Conservation (phyloP, 371 early-diverging fungal species). For the Mortierella sp. region DNA sequence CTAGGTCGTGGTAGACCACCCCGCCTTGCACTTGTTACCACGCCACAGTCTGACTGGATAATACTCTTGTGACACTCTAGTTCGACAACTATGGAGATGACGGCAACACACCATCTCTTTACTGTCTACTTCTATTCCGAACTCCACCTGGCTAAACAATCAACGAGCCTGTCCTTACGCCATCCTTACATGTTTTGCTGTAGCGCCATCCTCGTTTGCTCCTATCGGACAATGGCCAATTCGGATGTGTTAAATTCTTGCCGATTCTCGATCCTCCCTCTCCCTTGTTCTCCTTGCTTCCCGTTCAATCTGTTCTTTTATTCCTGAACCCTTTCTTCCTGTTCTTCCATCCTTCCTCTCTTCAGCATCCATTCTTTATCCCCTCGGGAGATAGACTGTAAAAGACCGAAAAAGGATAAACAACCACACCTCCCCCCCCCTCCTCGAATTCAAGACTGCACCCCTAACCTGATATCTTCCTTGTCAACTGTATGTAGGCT, state of each 20-base stretch:
- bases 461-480: background rate
- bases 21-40: background rate
- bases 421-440: background rate
- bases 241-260: constrained; percentile 9
- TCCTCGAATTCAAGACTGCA: background rate
- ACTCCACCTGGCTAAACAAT: background rate
- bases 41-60: no score
- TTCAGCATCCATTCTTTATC: background rate
- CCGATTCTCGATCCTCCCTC: constrained; percentile 36
- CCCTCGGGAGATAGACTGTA: background rate
- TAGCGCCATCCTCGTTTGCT: constrained; percentile 12
- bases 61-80: no score
- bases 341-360: background rate
- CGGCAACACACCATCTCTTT: background rate
- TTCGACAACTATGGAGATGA: no score
- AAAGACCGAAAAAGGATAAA: background rate
- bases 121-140: background rate
- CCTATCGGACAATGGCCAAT: constrained; percentile 10
- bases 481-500: constrained; percentile 56
- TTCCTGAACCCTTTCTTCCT: background rate
- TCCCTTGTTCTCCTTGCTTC: constrained; percentile 8
- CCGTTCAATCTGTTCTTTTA: background rate
- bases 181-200: background rate
- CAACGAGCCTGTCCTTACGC: no score
- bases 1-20: background rate